Conservation (phyloP, 2,329 filamentous ascomycete genomes). For the Sporothrix luriei region DNA sequence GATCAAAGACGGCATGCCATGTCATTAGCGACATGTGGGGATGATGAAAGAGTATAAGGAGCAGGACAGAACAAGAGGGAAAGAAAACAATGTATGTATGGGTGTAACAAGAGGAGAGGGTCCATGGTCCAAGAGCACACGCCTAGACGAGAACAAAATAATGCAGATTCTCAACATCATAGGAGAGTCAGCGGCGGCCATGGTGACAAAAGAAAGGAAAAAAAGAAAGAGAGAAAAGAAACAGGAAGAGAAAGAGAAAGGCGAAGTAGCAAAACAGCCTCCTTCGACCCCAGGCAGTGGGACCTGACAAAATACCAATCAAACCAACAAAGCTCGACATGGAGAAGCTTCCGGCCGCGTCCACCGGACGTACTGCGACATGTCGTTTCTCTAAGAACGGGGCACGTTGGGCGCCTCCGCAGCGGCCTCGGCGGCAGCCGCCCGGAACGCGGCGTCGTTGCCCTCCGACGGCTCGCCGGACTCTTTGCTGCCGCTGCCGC, state of each 20-base stretch:
- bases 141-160: not conserved
- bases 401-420: slow-evolving; percentile 27
- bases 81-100: slow-evolving; percentile 11
- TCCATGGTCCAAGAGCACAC: not conserved
- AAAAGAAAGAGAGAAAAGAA: not conserved
- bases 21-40: not conserved
- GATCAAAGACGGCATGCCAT: not conserved
- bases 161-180: not conserved
- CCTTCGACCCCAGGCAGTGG: not conserved
- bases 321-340: not conserved
- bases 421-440: not conserved
- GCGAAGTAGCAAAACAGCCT: not conserved
- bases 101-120: not conserved
- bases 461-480: not conserved
- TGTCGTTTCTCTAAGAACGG: not conserved
- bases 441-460: slow-evolving; percentile 17
- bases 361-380: not conserved
- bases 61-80: too few species aligned
- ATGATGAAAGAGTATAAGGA: not conserved
- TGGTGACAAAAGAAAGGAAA: not conserved
- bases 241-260: too few species aligned
- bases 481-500: not conserved
- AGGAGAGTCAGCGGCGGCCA: too few species aligned
- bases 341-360: not conserved
- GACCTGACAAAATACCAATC: not conserved